These are phyloP conservation scores for Euphrasia confusa DNA, from an alignment of 257 asterid species.

Conservation along the genomic window DNA sequence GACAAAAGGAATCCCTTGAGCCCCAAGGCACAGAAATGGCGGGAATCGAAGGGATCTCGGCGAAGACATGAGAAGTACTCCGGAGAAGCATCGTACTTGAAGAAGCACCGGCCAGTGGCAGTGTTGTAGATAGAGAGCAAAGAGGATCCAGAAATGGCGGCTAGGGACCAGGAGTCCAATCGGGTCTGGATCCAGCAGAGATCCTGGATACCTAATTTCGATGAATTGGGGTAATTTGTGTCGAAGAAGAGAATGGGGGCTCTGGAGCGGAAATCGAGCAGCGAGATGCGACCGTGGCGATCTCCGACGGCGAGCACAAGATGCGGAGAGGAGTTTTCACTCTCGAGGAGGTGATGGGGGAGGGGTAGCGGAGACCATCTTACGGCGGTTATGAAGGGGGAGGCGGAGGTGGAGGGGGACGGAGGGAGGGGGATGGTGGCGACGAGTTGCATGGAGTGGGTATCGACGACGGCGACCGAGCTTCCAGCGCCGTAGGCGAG, in stretches of 20 bases:
- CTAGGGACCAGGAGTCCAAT: conserved; percentile 75
- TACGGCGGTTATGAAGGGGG: conserved; percentile 87
- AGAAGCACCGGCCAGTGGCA: conserved; percentile 78
- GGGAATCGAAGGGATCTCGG: conserved; percentile 75
- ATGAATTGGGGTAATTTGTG: conserved; percentile 31
- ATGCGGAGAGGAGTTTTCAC: conserved; percentile 49
- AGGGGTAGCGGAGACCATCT: conserved; percentile 78
- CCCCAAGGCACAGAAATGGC: conserved; percentile 78
- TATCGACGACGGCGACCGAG: conserved; percentile 72
- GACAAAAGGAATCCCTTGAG: conserved; percentile 82
- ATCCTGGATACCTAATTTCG: conserved; percentile 81
- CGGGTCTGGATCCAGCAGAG: conserved; percentile 81
- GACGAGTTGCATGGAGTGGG: conserved; percentile 81
- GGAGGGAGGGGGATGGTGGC: conserved; percentile 80
- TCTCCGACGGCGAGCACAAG: conserved; percentile 83
- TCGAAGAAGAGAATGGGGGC: conserved; percentile 60
- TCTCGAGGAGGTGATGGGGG: conserved; percentile 54
- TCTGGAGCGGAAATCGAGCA: conserved; percentile 74
- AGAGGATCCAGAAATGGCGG: conserved; percentile 65
- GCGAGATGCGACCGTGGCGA: conserved; percentile 83
- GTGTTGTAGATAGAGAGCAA: conserved; percentile 60
- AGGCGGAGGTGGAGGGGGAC: conserved; percentile 44
- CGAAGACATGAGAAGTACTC: conserved; percentile 78
- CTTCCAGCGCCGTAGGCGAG: conserved; percentile 92
- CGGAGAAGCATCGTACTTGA: conserved; percentile 79